phyloP scores from a whole-genome alignment of 2,329 filamentous ascomycete species.

The Paecilomyces variotii region DNA sequence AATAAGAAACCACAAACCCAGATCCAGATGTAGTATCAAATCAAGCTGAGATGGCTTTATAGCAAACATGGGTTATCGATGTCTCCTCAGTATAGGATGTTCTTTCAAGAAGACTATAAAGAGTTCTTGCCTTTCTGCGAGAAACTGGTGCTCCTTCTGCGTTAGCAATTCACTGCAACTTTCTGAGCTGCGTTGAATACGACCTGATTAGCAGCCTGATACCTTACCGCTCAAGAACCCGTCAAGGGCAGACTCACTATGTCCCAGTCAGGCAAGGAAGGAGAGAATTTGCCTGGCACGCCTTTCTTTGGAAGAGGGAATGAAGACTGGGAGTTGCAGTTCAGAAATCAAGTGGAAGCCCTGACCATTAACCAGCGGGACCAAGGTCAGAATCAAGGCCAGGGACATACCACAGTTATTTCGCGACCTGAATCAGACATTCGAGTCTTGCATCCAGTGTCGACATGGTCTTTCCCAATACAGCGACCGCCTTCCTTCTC shows the following conservation, averaged over 20 bases:
- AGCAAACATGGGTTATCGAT: not conserved
- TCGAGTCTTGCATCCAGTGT: not conserved
- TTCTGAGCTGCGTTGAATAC: not conserved
- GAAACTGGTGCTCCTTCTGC: not conserved
- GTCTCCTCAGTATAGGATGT: not conserved
- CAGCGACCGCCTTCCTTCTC: not conserved
- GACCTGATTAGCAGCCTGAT: not conserved
- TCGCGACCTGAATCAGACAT: not conserved
- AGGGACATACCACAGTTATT: not conserved
- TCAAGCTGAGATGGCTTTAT: not conserved
- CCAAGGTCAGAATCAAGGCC: not conserved
- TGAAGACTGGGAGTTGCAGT: not conserved
- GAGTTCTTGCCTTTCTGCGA: too few species aligned
- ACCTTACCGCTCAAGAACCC: not conserved
- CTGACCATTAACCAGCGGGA: not conserved
- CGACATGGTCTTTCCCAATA: not conserved
- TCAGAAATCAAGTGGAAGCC: not conserved
- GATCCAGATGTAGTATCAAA: not conserved
- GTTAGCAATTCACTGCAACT: not conserved
- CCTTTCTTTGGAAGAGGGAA: too few species aligned
- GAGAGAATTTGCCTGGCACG: not conserved
- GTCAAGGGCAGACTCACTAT: not conserved
- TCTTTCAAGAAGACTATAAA: not conserved
- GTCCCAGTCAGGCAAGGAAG: not conserved
- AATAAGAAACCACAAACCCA: not conserved